A percentile compares a stretch with the other conserved stretches of the same genome.
Conservation (phyloP, 257 asterid species). For the Solanum sejunctum region DNA sequence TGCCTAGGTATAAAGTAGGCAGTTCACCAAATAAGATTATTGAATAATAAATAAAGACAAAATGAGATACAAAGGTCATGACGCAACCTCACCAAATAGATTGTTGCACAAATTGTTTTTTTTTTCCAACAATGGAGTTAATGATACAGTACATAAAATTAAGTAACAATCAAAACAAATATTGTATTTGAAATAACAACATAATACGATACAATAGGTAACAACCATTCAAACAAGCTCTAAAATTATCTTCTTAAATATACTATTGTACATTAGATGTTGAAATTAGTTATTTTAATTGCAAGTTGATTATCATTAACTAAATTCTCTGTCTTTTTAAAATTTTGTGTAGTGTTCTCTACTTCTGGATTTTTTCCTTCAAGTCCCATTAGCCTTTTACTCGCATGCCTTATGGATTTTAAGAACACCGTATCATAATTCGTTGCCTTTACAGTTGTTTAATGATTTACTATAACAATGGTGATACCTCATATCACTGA, state of each 20-base stretch:
- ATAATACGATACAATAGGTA: too few species aligned
- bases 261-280: neutral
- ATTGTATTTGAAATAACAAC: too few species aligned
- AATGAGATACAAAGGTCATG: neutral
- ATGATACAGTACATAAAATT: too few species aligned
- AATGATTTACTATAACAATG: neutral
- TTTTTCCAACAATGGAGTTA: too few species aligned
- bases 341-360: neutral
- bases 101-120: neutral
- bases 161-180: too few species aligned
- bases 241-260: too few species aligned
- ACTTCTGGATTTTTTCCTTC: neutral
- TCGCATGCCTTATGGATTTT: neutral
- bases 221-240: too few species aligned
- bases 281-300: neutral
- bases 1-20: too few species aligned
- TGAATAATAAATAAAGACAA: too few species aligned
- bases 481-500: constrained; percentile 1
- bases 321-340: neutral
- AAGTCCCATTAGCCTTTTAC: neutral
- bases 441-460: neutral
- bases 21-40: too few species aligned
- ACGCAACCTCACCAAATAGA: neutral
- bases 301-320: neutral
- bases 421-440: neutral